Base-by-base conservation (phyloP, 2,329 filamentous ascomycete species). In the Delphinella strobiligena region DNA sequence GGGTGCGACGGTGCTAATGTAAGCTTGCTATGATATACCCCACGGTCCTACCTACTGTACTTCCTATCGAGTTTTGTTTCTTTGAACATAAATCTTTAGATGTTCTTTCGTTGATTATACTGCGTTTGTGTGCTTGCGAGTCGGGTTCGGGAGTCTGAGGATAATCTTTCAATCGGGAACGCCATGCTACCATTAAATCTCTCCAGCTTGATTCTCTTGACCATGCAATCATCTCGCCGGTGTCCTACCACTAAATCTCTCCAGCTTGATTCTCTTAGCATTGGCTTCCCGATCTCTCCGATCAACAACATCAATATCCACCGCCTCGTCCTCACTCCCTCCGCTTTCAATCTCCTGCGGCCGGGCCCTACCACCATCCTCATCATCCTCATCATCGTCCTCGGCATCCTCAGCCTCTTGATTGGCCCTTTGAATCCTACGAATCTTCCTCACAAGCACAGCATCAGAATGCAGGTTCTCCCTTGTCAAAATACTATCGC, bases 391-490 rank as follows among this genome's bases (percentile, higher is more conserved):
- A 14, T 55, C 53, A 11, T 44, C 47, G 2, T 55, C 59, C 3
- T 64, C 62, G 2, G 66, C 65, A 30, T 69, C 61, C n/a, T 62
- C 58, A n/a, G 64, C 59, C 14, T 60, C 56, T 43, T 58, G 56
- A 40, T 63, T 62, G 2, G 61, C 60, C 36, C 67, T 61, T 42
- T 66, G 62, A 5, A 68, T 62, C 5, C 77, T 71, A 55, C 71
- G 65, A 39, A 82, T 74, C 48, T 70, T 69, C 30, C 76, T 71
- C 17, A 72, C 54, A 44, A 80, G 64, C 11, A 73, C 58, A 32
- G 67, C 62, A 48, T 82, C 77, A 14, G 66, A 61, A 43, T 65
- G 68, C 41, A 82, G 67, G 47, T 82, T 75, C 0, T 59, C 48
- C 10, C 63, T 55, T 1, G 61, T 60, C 34, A 80, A 61, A 41